Base-by-base conservation (phyloP, 2,329 filamentous ascomycete genomes). In the Herpotrichia juniperi region DNA sequence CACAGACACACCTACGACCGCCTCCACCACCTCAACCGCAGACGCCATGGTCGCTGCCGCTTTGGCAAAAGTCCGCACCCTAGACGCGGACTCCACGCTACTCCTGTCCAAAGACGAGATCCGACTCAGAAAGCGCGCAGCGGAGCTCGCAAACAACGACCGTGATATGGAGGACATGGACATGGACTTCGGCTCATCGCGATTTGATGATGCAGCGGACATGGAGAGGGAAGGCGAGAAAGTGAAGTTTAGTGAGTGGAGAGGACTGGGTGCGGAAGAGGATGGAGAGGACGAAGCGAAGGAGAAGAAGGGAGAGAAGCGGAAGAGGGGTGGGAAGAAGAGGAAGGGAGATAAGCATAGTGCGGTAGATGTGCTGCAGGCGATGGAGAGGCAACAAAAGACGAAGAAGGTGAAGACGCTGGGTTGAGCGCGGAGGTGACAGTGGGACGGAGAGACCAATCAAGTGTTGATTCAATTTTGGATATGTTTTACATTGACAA, bases 111-210 rank as follows among this genome's bases (percentile, higher is more conserved):
- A 84, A 1, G 84, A 86, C 55, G 83, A 88, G 56, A 86, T 87
- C 44, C 87, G 88, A 7, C 84, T 87, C 46, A 88, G 86, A 71
- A 78, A 75, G 49, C 77, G 76, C 6, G 77, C 76, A 11, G 88
- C 84, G 59, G 89, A 97, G 78, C 79, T 97, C 53, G 85, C 79
- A 9, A 77, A 76, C n/a, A 75, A 87, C 49, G 88, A 90, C 61
- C 84, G 93, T 42, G 93, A 97, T 69, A 86, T 92, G 42, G 87
- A 93, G 51, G 93, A 99, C 74, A 83, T 99, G 76, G 94, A 99
- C 67, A 85, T 97, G 80, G 93, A 93, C 54, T 97, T 99, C 67
- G 94, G 94, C 28, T 90, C 87, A 17, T 94, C 89, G 67, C 83
- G 93, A 24, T 88, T 91, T 65, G 92, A 90, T 48, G 94, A 97